These are phyloP conservation scores for Floccularia luteovirens DNA, from an alignment of 768 basidiomycete genomes.

Conservation along the genomic window DNA sequence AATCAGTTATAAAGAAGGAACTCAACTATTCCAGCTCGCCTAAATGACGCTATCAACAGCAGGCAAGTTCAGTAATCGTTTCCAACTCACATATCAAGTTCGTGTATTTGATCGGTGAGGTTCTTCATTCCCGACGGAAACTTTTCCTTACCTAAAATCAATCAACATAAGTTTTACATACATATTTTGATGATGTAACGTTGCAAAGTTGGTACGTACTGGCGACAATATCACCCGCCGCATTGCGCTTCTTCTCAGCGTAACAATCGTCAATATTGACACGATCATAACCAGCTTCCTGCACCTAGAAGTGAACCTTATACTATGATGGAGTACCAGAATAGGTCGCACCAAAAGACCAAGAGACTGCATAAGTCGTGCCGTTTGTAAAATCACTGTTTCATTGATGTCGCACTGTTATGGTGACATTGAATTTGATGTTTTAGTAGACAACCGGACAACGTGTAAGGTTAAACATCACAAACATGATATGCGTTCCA, in stretches of 20 bases:
- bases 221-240: conserved; percentile 47
- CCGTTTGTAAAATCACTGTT: conserved; percentile 38
- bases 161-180: not conserved
- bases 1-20: not conserved
- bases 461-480: too few relatives aligned
- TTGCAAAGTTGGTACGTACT: conserved; percentile 23
- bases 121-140: conserved; percentile 55
- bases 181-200: not conserved
- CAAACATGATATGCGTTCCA: conserved; percentile 58
- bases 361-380: conserved; percentile 39
- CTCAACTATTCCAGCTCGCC: conserved; percentile 56
- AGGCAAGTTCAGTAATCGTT: not conserved
- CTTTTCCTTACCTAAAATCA: conserved; percentile 32
- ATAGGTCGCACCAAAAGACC: conserved; percentile 35
- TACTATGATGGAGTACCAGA: not conserved
- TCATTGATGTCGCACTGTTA: conserved; percentile 55
- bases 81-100: conserved; percentile 51
- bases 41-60: conserved; percentile 11
- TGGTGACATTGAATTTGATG: not conserved
- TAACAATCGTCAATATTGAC: conserved; percentile 64
- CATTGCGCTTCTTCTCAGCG: conserved; percentile 45
- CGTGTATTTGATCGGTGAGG: conserved; percentile 48
- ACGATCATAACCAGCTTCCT: conserved; percentile 53
- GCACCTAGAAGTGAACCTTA: not conserved
- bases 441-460: not conserved